phyloP scores from a whole-genome alignment of 768 basidiomycete genomes.

The Hirschioporus abietinus region DNA sequence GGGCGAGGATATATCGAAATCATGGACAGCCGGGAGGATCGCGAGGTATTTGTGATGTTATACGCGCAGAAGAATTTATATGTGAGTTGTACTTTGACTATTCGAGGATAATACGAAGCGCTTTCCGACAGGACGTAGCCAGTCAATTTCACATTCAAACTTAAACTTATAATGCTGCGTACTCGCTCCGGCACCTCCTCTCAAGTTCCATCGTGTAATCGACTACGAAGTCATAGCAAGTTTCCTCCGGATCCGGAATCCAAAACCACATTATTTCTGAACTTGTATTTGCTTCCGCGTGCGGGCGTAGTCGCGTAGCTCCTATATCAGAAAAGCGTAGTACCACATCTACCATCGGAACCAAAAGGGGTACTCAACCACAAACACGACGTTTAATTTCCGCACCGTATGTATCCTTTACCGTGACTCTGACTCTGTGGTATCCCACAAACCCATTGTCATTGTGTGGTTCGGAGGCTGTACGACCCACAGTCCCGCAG shows the following conservation, averaged over 20 bases:
- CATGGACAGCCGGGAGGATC: neutral
- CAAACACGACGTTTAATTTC: neutral
- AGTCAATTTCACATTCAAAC: no score
- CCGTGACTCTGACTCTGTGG: neutral
- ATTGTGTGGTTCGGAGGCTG: neutral
- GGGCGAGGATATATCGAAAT: slow-evolving; percentile 1
- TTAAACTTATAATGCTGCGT: no score
- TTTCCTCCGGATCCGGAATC: neutral
- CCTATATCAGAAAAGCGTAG: neutral
- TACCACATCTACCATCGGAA: neutral
- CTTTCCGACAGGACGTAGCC: no score
- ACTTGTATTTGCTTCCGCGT: neutral
- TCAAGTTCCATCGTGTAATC: neutral
- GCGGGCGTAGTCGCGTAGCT: neutral
- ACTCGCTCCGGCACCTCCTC: no score
- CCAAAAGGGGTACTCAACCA: neutral
- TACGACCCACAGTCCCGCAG: neutral
- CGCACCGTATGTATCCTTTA: neutral
- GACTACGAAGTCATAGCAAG: neutral
- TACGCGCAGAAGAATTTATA: neutral
- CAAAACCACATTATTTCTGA: neutral
- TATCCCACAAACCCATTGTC: neutral
- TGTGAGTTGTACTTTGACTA: neutral
- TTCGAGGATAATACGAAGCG: no score
- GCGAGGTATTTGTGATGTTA: neutral